Evolutionary conservation across 208 protist genomes (phyloP).

Genomic region (Trichomonas vaginalis): DNA sequence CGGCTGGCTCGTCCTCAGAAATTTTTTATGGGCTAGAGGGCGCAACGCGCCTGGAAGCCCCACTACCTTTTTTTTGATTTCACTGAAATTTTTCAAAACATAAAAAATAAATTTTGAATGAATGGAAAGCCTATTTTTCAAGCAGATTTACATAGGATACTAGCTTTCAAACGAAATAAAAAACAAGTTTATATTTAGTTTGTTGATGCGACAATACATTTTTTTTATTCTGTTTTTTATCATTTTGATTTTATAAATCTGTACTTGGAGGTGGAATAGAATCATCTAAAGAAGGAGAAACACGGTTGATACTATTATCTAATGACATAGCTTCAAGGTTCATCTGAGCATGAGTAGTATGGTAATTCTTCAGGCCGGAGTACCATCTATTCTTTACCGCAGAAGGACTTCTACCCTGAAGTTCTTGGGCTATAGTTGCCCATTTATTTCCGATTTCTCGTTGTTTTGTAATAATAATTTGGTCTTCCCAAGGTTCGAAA

Average conservation of each 20-base stretch:
- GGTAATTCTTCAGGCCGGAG: not conserved
- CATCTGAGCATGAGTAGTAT: not conserved
- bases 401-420: not conserved
- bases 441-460: not conserved
- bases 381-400: not conserved
- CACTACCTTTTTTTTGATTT: too few relatives aligned
- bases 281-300: not conserved
- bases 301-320: not conserved
- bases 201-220: not conserved
- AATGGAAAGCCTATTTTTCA: too few relatives aligned
- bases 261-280: not conserved
- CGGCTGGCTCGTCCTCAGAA: too few relatives aligned
- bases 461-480: not conserved
- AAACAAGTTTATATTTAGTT: too few relatives aligned
- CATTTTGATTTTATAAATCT: not conserved
- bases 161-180: too few relatives aligned
- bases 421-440: not conserved
- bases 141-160: too few relatives aligned
- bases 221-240: not conserved
- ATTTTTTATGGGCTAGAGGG: too few relatives aligned
- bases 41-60: too few relatives aligned
- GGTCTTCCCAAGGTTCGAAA: not conserved
- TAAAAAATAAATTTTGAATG: too few relatives aligned
- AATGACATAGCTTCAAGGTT: not conserved
- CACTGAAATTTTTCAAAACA: too few relatives aligned